phyloP scores from a whole-genome alignment of 2,329 filamentous ascomycete species.

The Orbilia brochopaga region DNA sequence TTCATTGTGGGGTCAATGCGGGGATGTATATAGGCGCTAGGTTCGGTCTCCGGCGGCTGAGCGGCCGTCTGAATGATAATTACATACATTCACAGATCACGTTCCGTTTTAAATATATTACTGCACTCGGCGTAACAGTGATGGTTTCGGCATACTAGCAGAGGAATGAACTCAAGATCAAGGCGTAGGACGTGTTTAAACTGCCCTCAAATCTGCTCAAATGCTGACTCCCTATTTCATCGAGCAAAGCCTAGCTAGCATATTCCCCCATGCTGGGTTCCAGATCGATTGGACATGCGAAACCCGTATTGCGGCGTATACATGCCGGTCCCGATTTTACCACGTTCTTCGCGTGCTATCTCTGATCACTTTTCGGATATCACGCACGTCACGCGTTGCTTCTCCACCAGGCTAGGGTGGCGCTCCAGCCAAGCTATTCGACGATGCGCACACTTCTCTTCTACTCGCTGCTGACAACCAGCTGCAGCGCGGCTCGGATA shows the following conservation, averaged over 20 bases:
- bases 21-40: slow-evolving; percentile 51
- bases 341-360: background rate
- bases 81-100: slow-evolving; percentile 1
- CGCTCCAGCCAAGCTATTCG: slow-evolving; percentile 7
- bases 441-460: slow-evolving; percentile 18
- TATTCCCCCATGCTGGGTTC: background rate
- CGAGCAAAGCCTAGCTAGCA: background rate
- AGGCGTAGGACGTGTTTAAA: background rate
- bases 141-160: slow-evolving; percentile 20
- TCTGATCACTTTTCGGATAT: background rate
- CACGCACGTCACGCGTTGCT: no score
- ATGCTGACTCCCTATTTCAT: background rate
- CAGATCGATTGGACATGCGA: no score
- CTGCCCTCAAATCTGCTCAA: slow-evolving; percentile 25
- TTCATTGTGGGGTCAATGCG: slow-evolving; percentile 26
- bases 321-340: background rate
- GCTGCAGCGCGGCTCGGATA: slow-evolving; percentile 31
- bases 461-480: slow-evolving; percentile 18
- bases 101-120: background rate
- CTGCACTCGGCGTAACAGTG: background rate
- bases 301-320: no score
- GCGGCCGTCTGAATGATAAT: slow-evolving; percentile 33
- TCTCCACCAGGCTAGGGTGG: background rate
- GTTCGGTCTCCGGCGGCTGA: slow-evolving; percentile 39
- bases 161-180: slow-evolving; percentile 16